A percentile compares a stretch with the other conserved stretches of the same genome.
Evolutionary conservation across 352 stramenopile genomes (phyloP).

Genomic region (Pythium coloratum): DNA sequence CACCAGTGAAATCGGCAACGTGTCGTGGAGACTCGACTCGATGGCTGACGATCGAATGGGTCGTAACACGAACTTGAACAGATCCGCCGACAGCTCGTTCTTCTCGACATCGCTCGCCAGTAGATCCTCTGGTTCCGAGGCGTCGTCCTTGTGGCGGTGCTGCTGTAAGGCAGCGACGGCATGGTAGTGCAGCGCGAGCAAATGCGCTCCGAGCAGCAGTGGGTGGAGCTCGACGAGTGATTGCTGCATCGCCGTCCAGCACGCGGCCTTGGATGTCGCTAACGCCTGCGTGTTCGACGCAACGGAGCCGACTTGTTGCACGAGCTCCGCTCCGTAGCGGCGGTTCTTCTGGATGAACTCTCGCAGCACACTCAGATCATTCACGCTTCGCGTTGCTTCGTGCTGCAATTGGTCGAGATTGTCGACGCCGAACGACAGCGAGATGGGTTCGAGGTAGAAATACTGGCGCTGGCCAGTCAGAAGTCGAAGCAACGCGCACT

Average conservation of each 20-base stretch:
- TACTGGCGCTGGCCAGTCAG: slow-evolving; percentile 72
- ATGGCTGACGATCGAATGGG: slow-evolving; percentile 78
- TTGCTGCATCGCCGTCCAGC: slow-evolving; percentile 57
- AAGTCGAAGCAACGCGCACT: slow-evolving; percentile 60
- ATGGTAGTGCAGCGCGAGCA: slow-evolving; percentile 62
- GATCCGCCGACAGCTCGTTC: slow-evolving; percentile 45
- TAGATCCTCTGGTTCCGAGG: slow-evolving; percentile 26
- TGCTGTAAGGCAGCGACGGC: slow-evolving; percentile 24
- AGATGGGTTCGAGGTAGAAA: slow-evolving; percentile 70
- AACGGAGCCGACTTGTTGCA: slow-evolving; percentile 15
- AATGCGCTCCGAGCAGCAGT: slow-evolving; percentile 54
- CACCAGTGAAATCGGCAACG: slow-evolving; percentile 71
- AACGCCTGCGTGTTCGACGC: slow-evolving; percentile 4
- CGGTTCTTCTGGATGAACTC: slow-evolving; percentile 23
- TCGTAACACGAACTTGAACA: slow-evolving; percentile 81
- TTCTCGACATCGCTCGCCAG: slow-evolving; percentile 27
- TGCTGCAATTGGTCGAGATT: slow-evolving; percentile 22
- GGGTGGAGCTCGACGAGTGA: slow-evolving; percentile 55
- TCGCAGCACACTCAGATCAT: slow-evolving; percentile 21
- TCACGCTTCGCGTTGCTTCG: slow-evolving; percentile 16
- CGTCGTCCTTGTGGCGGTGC: slow-evolving; percentile 1
- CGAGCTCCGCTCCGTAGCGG: slow-evolving; percentile 21
- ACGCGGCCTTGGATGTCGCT: slow-evolving; percentile 14
- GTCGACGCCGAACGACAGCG: slow-evolving; percentile 20
- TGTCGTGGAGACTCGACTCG: slow-evolving; percentile 73